Percentiles rank a stretch among this genome's conserved stretches.
Evolutionary conservation across 2,329 filamentous ascomycete species (phyloP).

Genomic region (Ilyonectria mors-panacis): DNA sequence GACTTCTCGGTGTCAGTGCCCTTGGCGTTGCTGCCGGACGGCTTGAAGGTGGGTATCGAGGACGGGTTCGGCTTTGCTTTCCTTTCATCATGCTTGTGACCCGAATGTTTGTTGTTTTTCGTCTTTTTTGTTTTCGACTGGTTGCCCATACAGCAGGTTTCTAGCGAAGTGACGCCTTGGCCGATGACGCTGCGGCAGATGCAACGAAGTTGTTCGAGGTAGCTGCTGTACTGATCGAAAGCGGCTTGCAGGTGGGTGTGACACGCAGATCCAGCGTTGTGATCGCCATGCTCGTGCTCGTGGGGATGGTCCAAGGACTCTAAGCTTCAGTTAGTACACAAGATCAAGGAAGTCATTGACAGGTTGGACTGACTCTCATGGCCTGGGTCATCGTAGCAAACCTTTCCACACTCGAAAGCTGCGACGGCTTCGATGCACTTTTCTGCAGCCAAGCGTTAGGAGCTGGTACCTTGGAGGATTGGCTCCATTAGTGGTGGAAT

Average conservation of each 20-base stretch:
- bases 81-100: background rate
- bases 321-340: background rate
- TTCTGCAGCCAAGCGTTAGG: no score
- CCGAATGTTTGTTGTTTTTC: conserved; percentile 5
- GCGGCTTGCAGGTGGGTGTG: conserved; percentile 51
- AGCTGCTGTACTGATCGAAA: conserved; percentile 53
- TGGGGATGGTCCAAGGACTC: conserved; percentile 21
- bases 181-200: conserved; percentile 55
- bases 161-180: conserved; percentile 38
- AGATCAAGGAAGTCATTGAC: background rate
- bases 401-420: conserved; percentile 32
- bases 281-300: conserved; percentile 2
- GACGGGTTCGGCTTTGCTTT: background rate
- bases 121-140: conserved; percentile 11
- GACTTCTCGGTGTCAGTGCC: conserved; percentile 47
- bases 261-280: conserved; percentile 45
- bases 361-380: conserved; percentile 26
- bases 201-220: conserved; percentile 56
- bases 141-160: conserved; percentile 45
- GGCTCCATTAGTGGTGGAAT: background rate
- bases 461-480: background rate
- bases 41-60: background rate
- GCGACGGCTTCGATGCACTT: conserved; percentile 32
- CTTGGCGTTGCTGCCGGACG: background rate
- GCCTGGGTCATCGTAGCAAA: conserved; percentile 17